Evolutionary conservation across 2,329 filamentous ascomycete genomes (phyloP).

Genomic region (Alternaria longipes): DNA sequence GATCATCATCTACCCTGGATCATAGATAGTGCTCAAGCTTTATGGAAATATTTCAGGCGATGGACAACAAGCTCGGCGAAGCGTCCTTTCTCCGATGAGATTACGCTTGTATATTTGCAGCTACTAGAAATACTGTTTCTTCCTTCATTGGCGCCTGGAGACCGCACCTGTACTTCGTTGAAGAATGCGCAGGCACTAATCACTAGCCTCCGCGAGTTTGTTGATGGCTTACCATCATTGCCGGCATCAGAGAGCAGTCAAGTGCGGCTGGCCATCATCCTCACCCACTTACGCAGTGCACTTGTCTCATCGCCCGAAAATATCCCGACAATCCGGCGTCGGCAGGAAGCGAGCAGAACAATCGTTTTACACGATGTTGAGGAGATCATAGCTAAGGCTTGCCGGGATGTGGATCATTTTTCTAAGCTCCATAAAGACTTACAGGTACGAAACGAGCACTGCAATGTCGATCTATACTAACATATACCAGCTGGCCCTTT

Average conservation of each 20-base stretch:
- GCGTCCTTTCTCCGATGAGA: conserved; percentile 28
- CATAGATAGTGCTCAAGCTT: conserved; percentile 31
- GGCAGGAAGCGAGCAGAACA: conserved; percentile 8
- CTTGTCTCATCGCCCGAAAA: conserved; percentile 8
- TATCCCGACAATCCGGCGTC: neutral
- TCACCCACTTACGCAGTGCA: conserved; percentile 29
- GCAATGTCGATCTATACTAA: conserved; percentile 12
- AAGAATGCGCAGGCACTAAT: conserved; percentile 35
- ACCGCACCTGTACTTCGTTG: conserved; percentile 21
- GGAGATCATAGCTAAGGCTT: conserved; percentile 27
- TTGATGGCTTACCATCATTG: conserved; percentile 25
- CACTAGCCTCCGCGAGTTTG: conserved; percentile 28
- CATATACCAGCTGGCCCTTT: conserved; percentile 40
- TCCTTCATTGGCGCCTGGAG: conserved; percentile 2
- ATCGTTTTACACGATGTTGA: conserved; percentile 28
- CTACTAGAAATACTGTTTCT: conserved; percentile 30
- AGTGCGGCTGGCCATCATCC: conserved; percentile 32
- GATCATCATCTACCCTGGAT: conserved; percentile 39
- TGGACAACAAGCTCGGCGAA: conserved; percentile 28
- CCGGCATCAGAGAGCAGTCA: conserved; percentile 35
- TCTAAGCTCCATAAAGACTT: conserved; percentile 39
- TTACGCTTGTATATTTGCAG: conserved; percentile 34
- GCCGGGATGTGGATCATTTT: conserved; percentile 30
- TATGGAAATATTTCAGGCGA: conserved; percentile 39
- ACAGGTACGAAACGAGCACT: conserved; percentile 35